Base-by-base conservation (phyloP, 441 rosid genomes). In the Gossypium schwendimanii region DNA sequence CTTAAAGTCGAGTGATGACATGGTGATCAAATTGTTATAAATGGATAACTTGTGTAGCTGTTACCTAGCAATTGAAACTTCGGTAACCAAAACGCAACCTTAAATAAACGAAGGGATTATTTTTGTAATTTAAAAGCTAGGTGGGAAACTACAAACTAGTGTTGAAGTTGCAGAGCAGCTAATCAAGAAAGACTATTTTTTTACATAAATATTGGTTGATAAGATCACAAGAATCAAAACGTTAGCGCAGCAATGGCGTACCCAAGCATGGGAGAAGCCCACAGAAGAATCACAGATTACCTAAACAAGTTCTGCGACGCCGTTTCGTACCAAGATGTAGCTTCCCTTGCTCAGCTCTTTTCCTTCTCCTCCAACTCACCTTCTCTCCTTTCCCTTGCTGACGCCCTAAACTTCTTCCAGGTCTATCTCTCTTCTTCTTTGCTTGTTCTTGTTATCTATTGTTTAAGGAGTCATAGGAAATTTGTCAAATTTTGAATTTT, bases 211-310 rank as follows among this genome's bases (percentile, higher is more conserved):
- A 14, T 24, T 26, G 57, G 6, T 45, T 11, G 17, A 26, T 59
- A 61, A 61, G 14, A 59, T 6, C 11, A 26, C 18, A 61, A 49
- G 14, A 59, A 44, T 71, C 58, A 20, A 44, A n/a, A 54, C 49
- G 12, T 12, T 39, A 4, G 41, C 36, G 61, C 44, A 61, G 72
- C 75, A 77, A 93, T 91, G 97, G 93, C 94, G 75, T 87, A 86
- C 69, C 70, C 84, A 53, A 90, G 97, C 86, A 88, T 94, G 97
- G 97, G 95, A 61, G 97, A 92, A 73, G 87, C 97, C 0, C 97
- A 94, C 85, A 67, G 97, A 55, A 75, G 98, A 76, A 89, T 92
- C 81, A 88, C 87, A 11, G 97, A 94, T 41, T 92, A 88, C 78
- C 85, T 90, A 18, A 86, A 83, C 76, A 82, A 88, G 18, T 94